A percentile compares a stretch with the other conserved stretches of the same genome.
phyloP scores from a whole-genome alignment of 2,329 filamentous ascomycete genomes.

The Myrmaecium sp. region DNA sequence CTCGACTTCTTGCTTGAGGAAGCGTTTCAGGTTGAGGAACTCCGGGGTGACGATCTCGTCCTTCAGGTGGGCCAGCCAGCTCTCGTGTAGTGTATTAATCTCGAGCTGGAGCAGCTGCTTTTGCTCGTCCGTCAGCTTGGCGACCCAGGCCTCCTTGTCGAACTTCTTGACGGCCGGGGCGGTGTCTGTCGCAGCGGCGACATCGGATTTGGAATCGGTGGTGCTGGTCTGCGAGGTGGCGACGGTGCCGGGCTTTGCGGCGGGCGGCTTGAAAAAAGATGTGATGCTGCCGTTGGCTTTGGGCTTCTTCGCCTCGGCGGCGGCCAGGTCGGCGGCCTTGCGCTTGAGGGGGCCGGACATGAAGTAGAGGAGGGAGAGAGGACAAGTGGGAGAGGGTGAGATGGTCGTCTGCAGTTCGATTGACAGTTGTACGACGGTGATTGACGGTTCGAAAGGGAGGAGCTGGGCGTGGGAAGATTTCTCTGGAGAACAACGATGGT shows the following conservation, averaged over 20 bases:
- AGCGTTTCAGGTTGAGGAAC: slow-evolving; percentile 77
- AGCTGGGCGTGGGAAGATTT: too few species aligned
- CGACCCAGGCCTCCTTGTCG: slow-evolving; percentile 82
- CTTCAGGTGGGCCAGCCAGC: slow-evolving; percentile 78
- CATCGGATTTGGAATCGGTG: slow-evolving; percentile 14
- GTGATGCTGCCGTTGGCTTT: slow-evolving; percentile 61
- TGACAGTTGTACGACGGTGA: slow-evolving; percentile 1
- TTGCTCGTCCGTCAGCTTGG: slow-evolving; percentile 62
- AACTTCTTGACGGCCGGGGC: slow-evolving; percentile 38
- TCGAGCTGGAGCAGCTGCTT: slow-evolving; percentile 69
- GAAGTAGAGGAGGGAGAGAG: slow-evolving; percentile 1
- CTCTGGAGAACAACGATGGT: too few species aligned
- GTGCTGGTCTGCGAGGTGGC: slow-evolving; percentile 10
- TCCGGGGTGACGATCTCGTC: slow-evolving; percentile 65
- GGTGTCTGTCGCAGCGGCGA: slow-evolving; percentile 12
- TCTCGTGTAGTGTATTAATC: slow-evolving; percentile 80
- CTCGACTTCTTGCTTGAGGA: slow-evolving; percentile 61
- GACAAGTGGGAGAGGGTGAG: slow-evolving; percentile 1
- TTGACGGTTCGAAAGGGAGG: neutral
- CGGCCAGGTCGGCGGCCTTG: slow-evolving; percentile 27
- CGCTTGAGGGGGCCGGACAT: slow-evolving; percentile 24
- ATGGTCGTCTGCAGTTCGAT: slow-evolving; percentile 1
- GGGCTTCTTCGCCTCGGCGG: slow-evolving; percentile 31
- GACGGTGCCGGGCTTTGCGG: too few species aligned
- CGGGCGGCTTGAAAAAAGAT: slow-evolving; percentile 69